phyloP scores from a whole-genome alignment of 345 rosid species.

The Acer saccharum region DNA sequence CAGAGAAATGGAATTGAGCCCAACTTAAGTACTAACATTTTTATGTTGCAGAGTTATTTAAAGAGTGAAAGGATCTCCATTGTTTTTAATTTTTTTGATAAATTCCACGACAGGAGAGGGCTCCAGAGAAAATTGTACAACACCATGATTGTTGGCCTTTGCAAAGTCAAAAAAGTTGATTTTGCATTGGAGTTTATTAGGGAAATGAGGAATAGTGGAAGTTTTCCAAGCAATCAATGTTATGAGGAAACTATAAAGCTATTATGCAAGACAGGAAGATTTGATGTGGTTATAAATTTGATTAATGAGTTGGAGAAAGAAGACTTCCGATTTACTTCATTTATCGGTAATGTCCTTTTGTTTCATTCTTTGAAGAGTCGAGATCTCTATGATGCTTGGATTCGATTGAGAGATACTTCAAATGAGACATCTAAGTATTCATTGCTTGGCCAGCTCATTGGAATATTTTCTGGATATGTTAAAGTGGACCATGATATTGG shows the following conservation, averaged over 20 bases:
- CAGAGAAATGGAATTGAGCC: constrained; percentile 48
- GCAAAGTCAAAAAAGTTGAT: constrained; percentile 45
- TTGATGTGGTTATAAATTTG: constrained; percentile 48
- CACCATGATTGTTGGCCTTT: constrained; percentile 58
- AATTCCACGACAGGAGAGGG: constrained; percentile 30
- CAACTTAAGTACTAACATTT: constrained; percentile 36
- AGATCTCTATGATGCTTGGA: constrained; percentile 65
- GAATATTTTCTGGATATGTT: constrained; percentile 54
- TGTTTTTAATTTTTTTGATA: constrained; percentile 56
- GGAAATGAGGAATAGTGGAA: constrained; percentile 48
- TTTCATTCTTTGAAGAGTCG: constrained; percentile 48
- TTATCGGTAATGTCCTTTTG: constrained; percentile 72
- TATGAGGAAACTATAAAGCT: constrained; percentile 56
- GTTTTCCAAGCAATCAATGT: constrained; percentile 54
- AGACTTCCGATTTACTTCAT: constrained; percentile 56
- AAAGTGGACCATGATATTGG: constrained; percentile 33
- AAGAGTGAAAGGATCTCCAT: constrained; percentile 56
- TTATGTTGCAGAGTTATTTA: constrained; percentile 66
- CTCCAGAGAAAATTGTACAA: constrained; percentile 42
- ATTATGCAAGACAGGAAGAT: constrained; percentile 41
- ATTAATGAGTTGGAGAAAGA: constrained; percentile 52
- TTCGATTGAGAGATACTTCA: constrained; percentile 36
- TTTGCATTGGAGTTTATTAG: constrained; percentile 47
- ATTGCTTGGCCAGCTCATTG: constrained; percentile 62
- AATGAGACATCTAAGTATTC: constrained; percentile 45